Evolutionary conservation across 345 rosid species (phyloP).

Genomic region (Xanthoceras sorbifolium): DNA sequence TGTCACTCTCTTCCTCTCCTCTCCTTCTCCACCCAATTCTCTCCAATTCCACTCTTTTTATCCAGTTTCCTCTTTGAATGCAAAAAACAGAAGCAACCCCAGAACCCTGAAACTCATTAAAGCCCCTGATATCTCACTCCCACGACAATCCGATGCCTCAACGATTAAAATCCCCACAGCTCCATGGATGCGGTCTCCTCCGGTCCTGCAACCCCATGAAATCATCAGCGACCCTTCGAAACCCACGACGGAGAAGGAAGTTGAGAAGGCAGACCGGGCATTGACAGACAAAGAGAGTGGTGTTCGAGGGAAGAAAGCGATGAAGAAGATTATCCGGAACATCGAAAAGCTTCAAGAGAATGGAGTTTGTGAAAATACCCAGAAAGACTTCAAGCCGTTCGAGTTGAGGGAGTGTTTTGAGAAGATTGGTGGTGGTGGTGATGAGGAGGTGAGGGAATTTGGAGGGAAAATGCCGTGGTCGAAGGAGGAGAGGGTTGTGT

Average conservation of each 20-base stretch:
- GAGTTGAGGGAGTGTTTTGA: constrained; percentile 33
- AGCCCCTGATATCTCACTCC: constrained; percentile 23
- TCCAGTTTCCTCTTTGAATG: constrained; percentile 28
- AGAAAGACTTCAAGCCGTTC: constrained; percentile 27
- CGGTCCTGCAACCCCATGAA: constrained; percentile 54
- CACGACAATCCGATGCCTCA: constrained; percentile 22
- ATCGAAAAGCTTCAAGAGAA: constrained; percentile 49
- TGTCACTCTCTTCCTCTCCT: constrained; percentile 6
- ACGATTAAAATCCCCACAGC: constrained; percentile 51
- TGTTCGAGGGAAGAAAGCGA: constrained; percentile 66
- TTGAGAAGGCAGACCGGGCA: constrained; percentile 54
- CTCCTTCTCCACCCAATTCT: not conserved
- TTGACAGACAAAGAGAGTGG: constrained; percentile 69
- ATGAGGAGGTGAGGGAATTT: constrained; percentile 7
- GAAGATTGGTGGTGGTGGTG: constrained; percentile 23
- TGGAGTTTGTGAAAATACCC: constrained; percentile 27
- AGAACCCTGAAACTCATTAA: not conserved
- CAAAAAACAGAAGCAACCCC: constrained; percentile 16
- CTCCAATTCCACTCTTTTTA: constrained; percentile 8
- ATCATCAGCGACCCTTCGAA: constrained; percentile 34
- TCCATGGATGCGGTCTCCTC: constrained; percentile 77
- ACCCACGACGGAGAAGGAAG: constrained; percentile 26
- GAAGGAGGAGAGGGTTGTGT: constrained; percentile 50
- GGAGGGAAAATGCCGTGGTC: constrained; percentile 70
- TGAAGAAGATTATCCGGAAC: constrained; percentile 56